A percentile compares a stretch with the other conserved stretches of the same genome.
Conservation (phyloP, 139 green algal genomes). For the Asterochloris sp. region DNA sequence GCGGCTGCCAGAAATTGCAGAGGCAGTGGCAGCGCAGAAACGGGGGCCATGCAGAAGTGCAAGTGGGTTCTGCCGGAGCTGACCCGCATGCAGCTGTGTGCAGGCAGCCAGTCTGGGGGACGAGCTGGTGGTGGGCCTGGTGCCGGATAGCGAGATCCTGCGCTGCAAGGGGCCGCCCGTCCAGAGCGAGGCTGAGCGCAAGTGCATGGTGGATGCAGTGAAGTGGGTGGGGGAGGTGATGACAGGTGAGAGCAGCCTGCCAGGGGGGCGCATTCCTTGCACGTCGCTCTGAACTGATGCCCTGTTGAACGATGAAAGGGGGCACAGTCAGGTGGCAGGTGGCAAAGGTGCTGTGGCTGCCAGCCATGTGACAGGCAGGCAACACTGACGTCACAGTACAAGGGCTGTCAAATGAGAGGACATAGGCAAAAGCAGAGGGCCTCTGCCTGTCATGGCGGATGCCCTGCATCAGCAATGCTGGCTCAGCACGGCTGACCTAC, state of each 20-base stretch:
- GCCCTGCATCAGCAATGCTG: too few relatives aligned
- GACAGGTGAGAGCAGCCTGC: conserved; percentile 30
- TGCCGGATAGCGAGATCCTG: conserved; percentile 93
- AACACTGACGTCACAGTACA: too few relatives aligned
- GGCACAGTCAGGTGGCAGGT: too few relatives aligned
- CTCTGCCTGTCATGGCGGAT: too few relatives aligned
- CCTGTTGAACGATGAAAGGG: too few relatives aligned
- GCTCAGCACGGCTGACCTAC: too few relatives aligned
- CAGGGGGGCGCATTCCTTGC: not conserved
- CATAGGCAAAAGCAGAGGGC: too few relatives aligned
- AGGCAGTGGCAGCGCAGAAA: not conserved
- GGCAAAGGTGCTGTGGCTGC: too few relatives aligned
- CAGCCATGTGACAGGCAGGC: too few relatives aligned
- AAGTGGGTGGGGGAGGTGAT: conserved; percentile 99
- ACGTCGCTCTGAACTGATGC: too few relatives aligned
- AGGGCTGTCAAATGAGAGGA: too few relatives aligned
- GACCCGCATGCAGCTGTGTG: not conserved
- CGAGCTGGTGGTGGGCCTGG: conserved; percentile 92
- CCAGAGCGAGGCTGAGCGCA: conserved; percentile 85
- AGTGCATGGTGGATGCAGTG: conserved; percentile 80
- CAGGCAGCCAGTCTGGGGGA: conserved; percentile 86
- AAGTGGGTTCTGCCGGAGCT: not conserved
- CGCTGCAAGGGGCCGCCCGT: conserved; percentile 91
- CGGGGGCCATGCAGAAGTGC: too few relatives aligned
- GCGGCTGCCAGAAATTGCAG: not conserved